Conservation (phyloP, 176 grass and related monocot species). For the Canna indica region DNA sequence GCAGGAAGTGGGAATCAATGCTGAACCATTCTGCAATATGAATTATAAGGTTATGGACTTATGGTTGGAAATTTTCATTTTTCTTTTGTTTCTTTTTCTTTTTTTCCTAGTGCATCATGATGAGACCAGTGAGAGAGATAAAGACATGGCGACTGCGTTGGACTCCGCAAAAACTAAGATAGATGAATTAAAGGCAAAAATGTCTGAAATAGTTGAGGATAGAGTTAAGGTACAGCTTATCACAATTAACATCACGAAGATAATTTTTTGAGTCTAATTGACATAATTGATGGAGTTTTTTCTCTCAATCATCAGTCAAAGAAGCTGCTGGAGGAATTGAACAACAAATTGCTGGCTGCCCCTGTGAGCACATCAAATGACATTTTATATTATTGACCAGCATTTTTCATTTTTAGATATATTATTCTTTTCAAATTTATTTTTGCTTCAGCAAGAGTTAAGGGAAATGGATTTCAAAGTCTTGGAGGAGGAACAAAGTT, state of each 20-base stretch:
- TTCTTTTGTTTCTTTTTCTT: conserved; percentile 1
- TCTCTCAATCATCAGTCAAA: background rate
- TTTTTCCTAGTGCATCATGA: conserved; percentile 14
- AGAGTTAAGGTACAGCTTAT: conserved; percentile 36
- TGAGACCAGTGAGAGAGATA: conserved; percentile 30
- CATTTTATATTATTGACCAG: background rate
- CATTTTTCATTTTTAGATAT: conserved; percentile 4
- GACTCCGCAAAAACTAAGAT: conserved; percentile 39
- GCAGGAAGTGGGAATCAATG: conserved; percentile 23
- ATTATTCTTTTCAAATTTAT: conserved; percentile 7
- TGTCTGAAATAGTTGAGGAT: conserved; percentile 31
- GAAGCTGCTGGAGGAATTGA: conserved; percentile 41
- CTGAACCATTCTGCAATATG: conserved; percentile 6
- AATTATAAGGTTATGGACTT: conserved; percentile 26
- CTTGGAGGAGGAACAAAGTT: conserved; percentile 52
- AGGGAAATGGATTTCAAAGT: conserved; percentile 52
- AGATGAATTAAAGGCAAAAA: conserved; percentile 54
- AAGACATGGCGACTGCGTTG: conserved; percentile 26
- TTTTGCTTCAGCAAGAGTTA: conserved; percentile 39
- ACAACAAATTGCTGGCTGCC: conserved; percentile 27
- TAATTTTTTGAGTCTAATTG: background rate
- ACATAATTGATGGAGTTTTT: background rate
- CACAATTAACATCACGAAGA: background rate
- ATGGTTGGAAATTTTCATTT: conserved; percentile 19
- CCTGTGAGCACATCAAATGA: conserved; percentile 33